Evolutionary conservation across 495 filamentous ascomycete species (phyloP).

Genomic region (Podospora sp.): DNA sequence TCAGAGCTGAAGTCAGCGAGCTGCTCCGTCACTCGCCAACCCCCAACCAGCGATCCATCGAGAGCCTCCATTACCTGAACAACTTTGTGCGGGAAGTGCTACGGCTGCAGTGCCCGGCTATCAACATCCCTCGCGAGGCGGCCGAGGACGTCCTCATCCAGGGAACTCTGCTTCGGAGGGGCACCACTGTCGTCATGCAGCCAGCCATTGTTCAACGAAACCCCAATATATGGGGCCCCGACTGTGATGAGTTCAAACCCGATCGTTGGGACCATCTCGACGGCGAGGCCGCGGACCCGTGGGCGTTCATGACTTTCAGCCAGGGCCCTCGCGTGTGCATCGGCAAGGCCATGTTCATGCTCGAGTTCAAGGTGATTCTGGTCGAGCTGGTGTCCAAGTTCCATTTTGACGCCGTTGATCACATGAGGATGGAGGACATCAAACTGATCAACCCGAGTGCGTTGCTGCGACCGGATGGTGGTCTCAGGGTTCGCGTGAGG

Average conservation of each 20-base stretch:
- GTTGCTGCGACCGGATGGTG: background rate
- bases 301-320: background rate
- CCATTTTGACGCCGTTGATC: background rate
- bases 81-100: constrained; percentile 45
- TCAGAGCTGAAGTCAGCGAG: constrained; percentile 30
- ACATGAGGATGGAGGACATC: background rate
- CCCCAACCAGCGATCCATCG: constrained; percentile 23
- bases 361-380: background rate
- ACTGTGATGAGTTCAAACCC: constrained; percentile 36
- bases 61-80: constrained; percentile 39
- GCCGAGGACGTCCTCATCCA: constrained; percentile 31
- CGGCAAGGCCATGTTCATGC: background rate
- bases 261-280: constrained; percentile 37
- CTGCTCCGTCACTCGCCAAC: constrained; percentile 22
- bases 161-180: constrained; percentile 34
- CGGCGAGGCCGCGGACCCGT: background rate
- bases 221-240: constrained; percentile 37
- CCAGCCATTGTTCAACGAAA: constrained; percentile 34
- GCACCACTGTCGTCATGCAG: constrained; percentile 35
- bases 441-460: background rate
- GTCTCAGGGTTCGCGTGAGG: background rate
- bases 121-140: constrained; percentile 32
- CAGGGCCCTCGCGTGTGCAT: background rate
- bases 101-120: constrained; percentile 41
- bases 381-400: background rate